Percentiles rank a stretch among this genome's conserved stretches.
phyloP scores from a whole-genome alignment of 805 yeast species.

The Yamadazyma akitaensis region DNA sequence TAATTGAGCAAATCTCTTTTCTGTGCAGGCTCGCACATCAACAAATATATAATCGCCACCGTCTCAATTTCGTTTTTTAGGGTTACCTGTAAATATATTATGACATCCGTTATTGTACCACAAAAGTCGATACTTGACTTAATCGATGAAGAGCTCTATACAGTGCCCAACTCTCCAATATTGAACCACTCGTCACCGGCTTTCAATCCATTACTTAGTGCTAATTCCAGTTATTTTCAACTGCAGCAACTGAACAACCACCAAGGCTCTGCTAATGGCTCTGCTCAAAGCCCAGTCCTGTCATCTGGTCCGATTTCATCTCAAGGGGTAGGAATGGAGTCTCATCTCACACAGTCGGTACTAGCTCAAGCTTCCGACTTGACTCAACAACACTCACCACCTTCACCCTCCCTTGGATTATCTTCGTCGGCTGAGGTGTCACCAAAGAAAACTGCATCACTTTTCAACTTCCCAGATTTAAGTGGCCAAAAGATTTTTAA shows the following conservation, averaged over 20 bases:
- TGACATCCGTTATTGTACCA: slow-evolving; percentile 52
- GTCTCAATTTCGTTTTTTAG: neutral
- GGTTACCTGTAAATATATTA: neutral
- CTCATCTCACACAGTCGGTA: no score
- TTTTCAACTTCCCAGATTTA: neutral
- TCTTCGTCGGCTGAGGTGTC: neutral
- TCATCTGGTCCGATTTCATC: neutral
- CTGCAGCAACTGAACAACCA: neutral
- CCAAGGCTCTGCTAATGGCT: neutral
- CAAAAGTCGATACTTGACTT: slow-evolving; percentile 55
- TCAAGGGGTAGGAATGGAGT: no score
- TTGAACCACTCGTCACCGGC: slow-evolving; percentile 12
- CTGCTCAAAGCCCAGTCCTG: neutral
- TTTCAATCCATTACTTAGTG: slow-evolving; percentile 7
- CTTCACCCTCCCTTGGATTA: neutral
- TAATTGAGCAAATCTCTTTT: slow-evolving; percentile 1
- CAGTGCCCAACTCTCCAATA: slow-evolving; percentile 27
- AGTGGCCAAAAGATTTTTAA: slow-evolving; percentile 13
- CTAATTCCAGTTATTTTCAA: slow-evolving; percentile 7
- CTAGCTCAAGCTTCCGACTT: no score
- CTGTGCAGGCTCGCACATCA: slow-evolving; percentile 6
- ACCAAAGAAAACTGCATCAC: neutral
- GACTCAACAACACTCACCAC: neutral
- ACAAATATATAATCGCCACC: slow-evolving; percentile 9
- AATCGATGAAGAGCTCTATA: slow-evolving; percentile 59